phyloP scores from a whole-genome alignment of 371 early-diverging fungal genomes.

The Mortierella sp. region DNA sequence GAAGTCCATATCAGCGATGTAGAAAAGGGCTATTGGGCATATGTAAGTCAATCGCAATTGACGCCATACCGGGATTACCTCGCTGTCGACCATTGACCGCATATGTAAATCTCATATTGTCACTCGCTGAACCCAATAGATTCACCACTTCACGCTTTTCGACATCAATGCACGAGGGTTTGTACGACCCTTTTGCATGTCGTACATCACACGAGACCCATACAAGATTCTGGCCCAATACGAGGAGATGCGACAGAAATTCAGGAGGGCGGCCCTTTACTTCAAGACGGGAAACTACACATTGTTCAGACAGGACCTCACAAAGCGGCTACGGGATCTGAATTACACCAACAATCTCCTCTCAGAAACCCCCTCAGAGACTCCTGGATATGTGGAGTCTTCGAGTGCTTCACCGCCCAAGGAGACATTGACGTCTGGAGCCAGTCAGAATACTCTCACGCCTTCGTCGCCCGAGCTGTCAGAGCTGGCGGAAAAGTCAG shows the following conservation, averaged over 20 bases:
- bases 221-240: conserved; percentile 65
- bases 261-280: conserved; percentile 59
- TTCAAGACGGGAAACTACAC: conserved; percentile 73
- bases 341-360: conserved; percentile 63
- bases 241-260: conserved; percentile 57
- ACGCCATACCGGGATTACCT: neutral
- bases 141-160: conserved; percentile 71
- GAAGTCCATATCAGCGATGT: conserved; percentile 69
- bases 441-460: conserved; percentile 20
- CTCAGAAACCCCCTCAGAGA: conserved; percentile 38
- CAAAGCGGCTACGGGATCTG: conserved; percentile 64
- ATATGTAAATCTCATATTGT: neutral
- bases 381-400: neutral
- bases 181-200: conserved; percentile 70
- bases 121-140: conserved; percentile 44
- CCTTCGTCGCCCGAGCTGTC: conserved; percentile 4
- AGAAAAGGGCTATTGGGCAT: conserved; percentile 67
- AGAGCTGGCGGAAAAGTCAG: conserved; percentile 9
- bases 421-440: conserved; percentile 7
- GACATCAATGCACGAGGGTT: conserved; percentile 73
- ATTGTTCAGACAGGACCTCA: conserved; percentile 67
- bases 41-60: conserved; percentile 56
- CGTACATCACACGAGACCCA: conserved; percentile 68
- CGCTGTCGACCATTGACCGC: neutral
- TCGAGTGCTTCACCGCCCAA: neutral